Evolutionary conservation across 2,329 filamentous ascomycete genomes (phyloP), one percentile per base, ranked within the genome.

Genomic region (Epichloe gansuensis): DNA sequence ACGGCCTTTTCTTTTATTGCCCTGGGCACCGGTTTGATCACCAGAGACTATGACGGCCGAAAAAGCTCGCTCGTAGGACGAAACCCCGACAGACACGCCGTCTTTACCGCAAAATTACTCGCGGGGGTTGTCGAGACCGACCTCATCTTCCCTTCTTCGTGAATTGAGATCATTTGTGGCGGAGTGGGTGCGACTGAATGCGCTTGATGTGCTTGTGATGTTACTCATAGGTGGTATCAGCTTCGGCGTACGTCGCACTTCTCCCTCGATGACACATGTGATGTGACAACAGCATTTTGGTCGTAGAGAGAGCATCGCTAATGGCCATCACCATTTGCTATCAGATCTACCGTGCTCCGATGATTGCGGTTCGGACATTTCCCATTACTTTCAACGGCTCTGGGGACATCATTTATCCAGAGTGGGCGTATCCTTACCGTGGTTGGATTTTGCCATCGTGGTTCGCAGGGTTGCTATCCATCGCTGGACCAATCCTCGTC

Each of bases 371-470:
- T 3, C 73, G 81, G 34, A 81, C 74, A 11, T 86, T 86, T 60
- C 79, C 82, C 39, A 69, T 86, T 54, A 75, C 72, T 46, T 82
- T 83, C 58, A 57, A 60, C 51, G 61, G 67, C 5, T 75, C 81
- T 25, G 78, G 80, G 53, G 75, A 84, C 58, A 74, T 85, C 53
- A 75, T 85, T 47, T 75, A 81, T 56, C 82, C 82, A 0, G 60
- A 82, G 50, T 79, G 82, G 61, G 79, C 82, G 7, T 85, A 85
- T 58, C 80, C 81, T 3, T 67, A 80, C 49, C 77, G 81, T 50
- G 74, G 77, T 31, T 80, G 82, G 66, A 78, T 83, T 55, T 67
- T 86, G 11, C 74, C 80, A 0, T 78, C 82, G 43, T 79, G 72
- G 70, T 65, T 74, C 0, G 77, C 80, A 0, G 80, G 76, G 0